Evolutionary conservation across 257 asterid genomes (phyloP), one percentile per base, ranked within the genome.

Genomic region (Rhazya stricta): DNA sequence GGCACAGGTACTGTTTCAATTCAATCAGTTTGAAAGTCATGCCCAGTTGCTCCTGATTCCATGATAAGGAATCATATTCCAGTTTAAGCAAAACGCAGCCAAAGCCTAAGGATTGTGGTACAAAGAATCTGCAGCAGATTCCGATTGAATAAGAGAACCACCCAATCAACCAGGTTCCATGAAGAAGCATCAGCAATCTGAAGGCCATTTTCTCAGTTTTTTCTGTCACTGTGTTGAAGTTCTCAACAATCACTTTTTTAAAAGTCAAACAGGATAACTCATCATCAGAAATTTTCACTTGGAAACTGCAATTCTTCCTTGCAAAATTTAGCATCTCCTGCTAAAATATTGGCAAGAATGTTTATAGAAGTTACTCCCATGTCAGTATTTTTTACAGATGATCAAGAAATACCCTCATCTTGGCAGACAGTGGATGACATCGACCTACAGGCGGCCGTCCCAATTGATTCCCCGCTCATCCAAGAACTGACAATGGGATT

Each of bases 11-110:
- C 29, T 34, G 37, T 57, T 56, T 56, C 73, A 71, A 67, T 57
- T 81, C 79, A 72, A 56, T 72, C 60, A 62, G 67, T 68, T 83
- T 74, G 68, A 77, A 84, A 65, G 71, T 9, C 42, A 61, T 16
- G 76, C 36, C 42, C 32, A 54, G n/a, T 71, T 48, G 71, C 34
- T 62, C 62, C 23, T 46, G 42, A 83, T 75, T 36, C 61, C 78
- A 75, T 62, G 84, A 81, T 73, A 69, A 74, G 82, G 89, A 81
- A 84, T 85, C 77, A 37, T 70, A 82, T 85, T 82, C 76, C 66
- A 63, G 61, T 78, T 63, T 71, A 50, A 53, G 15, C 48, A 37
- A 76, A 73, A 69, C 48, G 48, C 71, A 83, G 68, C 77, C 71
- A 36, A 25, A 75, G 79, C 73, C 77, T 46, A 77, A 48, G 12